Percentiles rank a stretch among this genome's conserved stretches.
Conservation (phyloP, 768 basidiomycete genomes). For the Postia placenta region DNA sequence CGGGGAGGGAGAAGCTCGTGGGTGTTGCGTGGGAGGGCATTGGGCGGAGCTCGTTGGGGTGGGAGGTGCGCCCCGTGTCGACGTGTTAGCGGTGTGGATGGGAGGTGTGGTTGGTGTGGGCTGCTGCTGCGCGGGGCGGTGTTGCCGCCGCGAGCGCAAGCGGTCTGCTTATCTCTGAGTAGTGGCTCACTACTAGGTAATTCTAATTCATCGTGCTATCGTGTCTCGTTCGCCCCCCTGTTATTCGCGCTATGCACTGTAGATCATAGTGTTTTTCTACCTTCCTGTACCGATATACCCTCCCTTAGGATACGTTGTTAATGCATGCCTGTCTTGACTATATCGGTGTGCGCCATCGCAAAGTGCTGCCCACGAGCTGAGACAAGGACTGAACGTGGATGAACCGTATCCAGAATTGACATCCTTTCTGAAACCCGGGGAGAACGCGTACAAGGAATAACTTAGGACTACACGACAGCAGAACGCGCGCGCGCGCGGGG, state of each 20-base stretch:
- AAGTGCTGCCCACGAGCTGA: too few relatives aligned
- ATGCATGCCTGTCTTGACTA: too few relatives aligned
- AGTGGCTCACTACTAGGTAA: too few relatives aligned
- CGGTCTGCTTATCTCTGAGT: too few relatives aligned
- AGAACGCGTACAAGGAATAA: too few relatives aligned
- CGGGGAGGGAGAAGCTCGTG: constrained; percentile 52
- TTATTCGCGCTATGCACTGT: background rate
- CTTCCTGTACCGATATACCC: background rate
- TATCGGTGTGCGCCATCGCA: too few relatives aligned
- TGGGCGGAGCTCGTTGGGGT: constrained; percentile 45
- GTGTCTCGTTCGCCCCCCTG: too few relatives aligned
- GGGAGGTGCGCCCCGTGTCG: constrained; percentile 26
- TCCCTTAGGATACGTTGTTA: background rate
- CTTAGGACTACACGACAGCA: background rate
- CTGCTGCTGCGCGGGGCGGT: background rate
- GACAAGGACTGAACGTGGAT: too few relatives aligned
- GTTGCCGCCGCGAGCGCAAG: background rate
- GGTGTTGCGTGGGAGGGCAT: constrained; percentile 57
- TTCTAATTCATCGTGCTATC: background rate
- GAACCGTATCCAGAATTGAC: too few relatives aligned
- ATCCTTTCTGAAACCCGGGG: too few relatives aligned
- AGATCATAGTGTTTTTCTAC: background rate
- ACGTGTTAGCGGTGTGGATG: background rate
- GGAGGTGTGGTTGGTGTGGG: background rate
- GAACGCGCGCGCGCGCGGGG: too few relatives aligned